Base-by-base conservation (phyloP, 139 green algal genomes). In the Edaphochlamys debaryana region DNA sequence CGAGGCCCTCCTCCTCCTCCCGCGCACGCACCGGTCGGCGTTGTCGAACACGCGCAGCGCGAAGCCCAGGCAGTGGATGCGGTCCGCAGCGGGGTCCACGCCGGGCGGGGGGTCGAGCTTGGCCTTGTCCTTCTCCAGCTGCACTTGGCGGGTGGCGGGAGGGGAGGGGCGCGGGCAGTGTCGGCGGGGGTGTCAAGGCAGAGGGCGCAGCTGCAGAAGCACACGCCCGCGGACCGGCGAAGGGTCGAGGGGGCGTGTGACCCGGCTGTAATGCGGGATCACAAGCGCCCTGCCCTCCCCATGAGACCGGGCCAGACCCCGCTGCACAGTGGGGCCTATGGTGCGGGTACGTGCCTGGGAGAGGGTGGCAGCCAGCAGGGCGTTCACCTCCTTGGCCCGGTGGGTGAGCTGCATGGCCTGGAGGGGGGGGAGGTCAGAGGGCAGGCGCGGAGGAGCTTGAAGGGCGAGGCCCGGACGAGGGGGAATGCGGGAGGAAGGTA, bases 11-110 rank as follows among this genome's bases (percentile, higher is more conserved):
- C n/a, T n/a, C n/a, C n/a, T n/a, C n/a, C n/a, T n/a, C n/a, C n/a
- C n/a, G n/a, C n/a, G n/a, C n/a, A n/a, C n/a, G n/a, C n/a, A n/a
- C n/a, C 63, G 62, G 70, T 89, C 85, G 23, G 81, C 81, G 50
- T 90, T 87, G 69, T 66, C 76, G 48, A 97, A 98, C 0, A 98
- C 82, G 19, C 83, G 90, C 54, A 96, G 75, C 9, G 95, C 94
- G 88, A 98, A 96, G 38, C 84, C 92, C 66, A 95, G 90, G 79
- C 92, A 96, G 79, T 91, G 84, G 68, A 85, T 77, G 19, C 67
- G 67, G 50, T 85, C 79, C 4, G 37, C 48, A 3, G 15, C 64
- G 23, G 64, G 37, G 15, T 75, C 64, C 32, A 67, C 45, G 11
- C 45, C 45, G 11, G 45, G 45, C 45, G 45, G 45, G n/a, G 76